Evolutionary conservation across 805 yeast genomes (phyloP), one percentile per base, ranked within the genome.

Genomic region (Dipodascopsis uninucleata): DNA sequence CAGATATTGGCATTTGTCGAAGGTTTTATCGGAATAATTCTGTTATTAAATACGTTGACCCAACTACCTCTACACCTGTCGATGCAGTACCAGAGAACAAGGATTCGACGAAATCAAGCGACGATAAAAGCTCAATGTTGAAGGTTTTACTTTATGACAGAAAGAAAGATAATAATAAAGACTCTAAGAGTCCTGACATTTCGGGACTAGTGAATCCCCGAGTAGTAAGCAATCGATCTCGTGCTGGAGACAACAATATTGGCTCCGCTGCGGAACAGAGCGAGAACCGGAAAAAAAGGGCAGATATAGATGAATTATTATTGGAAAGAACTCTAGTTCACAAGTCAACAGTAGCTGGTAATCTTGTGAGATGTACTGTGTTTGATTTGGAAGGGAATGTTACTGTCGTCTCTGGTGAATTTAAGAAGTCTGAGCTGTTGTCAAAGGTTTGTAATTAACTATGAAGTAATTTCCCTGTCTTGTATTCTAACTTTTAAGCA

Each of bases 321-420:
- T 31, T 44, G 7, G 55, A 51, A 21, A 31, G 50, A 17, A 36
- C 50, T 22, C 18, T 49, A 18, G 24, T 50, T 8, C 39, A 44
- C 16, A 51, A 49, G 14, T 24, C 54, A 18, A 37, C 47, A 3
- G 40, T 39, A n/a, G 39, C 37, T 2, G 45, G 42, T n/a, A 48
- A 44, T 36, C 33, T 43, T 18, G 47, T 51, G 1, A 46, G 55
- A 25, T 90, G 97, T 57, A 90, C 97, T 1, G 77, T 85, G 0
- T 80, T 93, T 53, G 88, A 89, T 58, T 52, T 59, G 2, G 61
- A 70, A 2, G 97, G 97, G 0, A 74, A 78, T 32, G 79, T 85
- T 20, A 71, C 74, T 1, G 79, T 83, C 0, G 81, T 83, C 1
- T 81, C 90, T 1, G 74, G 79, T 35, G 84, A 80, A 58, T 79